Conservation (phyloP, 192 early-diverging fungal species). For the Coemansia sp. region DNA sequence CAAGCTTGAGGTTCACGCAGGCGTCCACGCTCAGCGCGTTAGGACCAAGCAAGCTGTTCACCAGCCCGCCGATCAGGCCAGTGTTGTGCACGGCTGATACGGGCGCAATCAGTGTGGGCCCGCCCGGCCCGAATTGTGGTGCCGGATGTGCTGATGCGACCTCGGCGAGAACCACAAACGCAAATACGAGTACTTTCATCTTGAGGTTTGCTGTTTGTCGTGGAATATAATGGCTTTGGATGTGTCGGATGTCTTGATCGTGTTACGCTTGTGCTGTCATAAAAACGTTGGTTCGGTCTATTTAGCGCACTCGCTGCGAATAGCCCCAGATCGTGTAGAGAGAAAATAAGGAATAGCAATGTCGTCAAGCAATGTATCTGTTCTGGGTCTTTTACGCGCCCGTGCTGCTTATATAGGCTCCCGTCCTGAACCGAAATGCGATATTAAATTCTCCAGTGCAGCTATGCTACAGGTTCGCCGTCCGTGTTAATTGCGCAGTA, state of each 20-base stretch:
- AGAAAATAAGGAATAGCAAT: slow-evolving; percentile 6
- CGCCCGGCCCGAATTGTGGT: slow-evolving; percentile 20
- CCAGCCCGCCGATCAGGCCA: slow-evolving; percentile 43
- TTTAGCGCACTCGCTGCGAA: not conserved
- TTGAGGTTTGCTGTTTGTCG: not conserved
- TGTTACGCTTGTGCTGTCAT: slow-evolving; percentile 1
- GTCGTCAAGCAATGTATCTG: slow-evolving; percentile 9
- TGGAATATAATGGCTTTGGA: not conserved
- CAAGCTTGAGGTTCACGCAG: slow-evolving; percentile 49
- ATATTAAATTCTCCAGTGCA: not conserved
- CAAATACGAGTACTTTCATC: slow-evolving; percentile 49
- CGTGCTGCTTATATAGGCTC: not conserved
- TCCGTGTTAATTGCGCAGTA: slow-evolving; percentile 7
- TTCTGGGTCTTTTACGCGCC: not conserved
- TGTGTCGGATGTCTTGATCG: not conserved
- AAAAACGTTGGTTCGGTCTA: not conserved
- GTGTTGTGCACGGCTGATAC: slow-evolving; percentile 42
- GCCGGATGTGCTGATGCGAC: slow-evolving; percentile 32
- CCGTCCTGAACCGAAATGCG: no score
- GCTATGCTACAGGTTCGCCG: not conserved
- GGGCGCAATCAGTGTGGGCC: slow-evolving; percentile 26
- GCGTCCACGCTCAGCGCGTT: slow-evolving; percentile 43
- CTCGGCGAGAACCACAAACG: slow-evolving; percentile 46
- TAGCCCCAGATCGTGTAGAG: not conserved
- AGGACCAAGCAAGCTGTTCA: slow-evolving; percentile 38